These are phyloP conservation scores for Naematelia aurantialba DNA, from an alignment of 768 basidiomycete genomes.

Conservation along the genomic window DNA sequence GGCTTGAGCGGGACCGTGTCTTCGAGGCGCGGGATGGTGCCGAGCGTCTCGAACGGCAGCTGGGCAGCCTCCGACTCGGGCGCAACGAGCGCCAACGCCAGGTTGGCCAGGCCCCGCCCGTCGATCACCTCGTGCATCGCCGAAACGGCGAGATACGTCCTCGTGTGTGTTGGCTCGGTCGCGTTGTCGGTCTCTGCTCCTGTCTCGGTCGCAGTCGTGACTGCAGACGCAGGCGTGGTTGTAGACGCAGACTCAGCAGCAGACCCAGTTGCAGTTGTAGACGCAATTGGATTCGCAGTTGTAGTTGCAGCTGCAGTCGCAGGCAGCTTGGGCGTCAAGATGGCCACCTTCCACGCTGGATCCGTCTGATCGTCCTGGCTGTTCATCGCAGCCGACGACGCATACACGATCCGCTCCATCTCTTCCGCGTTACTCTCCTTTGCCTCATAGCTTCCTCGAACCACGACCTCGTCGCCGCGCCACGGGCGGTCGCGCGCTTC, in stretches of 20 bases:
- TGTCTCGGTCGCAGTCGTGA: background rate
- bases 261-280: no score
- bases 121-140: constrained; percentile 16
- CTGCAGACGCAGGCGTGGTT: background rate
- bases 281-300: no score
- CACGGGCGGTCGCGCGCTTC: constrained; percentile 2
- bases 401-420: background rate
- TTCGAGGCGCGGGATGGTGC: constrained; percentile 1
- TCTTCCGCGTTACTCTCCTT: background rate
- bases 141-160: constrained; percentile 8
- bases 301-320: background rate
- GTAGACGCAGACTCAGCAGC: no score
- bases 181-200: background rate
- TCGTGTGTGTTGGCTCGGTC: background rate
- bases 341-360: constrained; percentile 11
- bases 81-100: constrained; percentile 3
- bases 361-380: background rate
- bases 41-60: constrained; percentile 10
- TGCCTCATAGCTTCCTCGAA: background rate
- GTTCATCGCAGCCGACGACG: constrained; percentile 2
- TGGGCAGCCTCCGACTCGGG: background rate
- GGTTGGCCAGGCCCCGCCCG: constrained; percentile 8
- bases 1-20: constrained; percentile 12
- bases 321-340: no score
- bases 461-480: constrained; percentile 1